A percentile compares a stretch with the other conserved stretches of the same genome.
phyloP scores from a whole-genome alignment of 2,329 filamentous ascomycete genomes.

The Colletotrichum siamense region DNA sequence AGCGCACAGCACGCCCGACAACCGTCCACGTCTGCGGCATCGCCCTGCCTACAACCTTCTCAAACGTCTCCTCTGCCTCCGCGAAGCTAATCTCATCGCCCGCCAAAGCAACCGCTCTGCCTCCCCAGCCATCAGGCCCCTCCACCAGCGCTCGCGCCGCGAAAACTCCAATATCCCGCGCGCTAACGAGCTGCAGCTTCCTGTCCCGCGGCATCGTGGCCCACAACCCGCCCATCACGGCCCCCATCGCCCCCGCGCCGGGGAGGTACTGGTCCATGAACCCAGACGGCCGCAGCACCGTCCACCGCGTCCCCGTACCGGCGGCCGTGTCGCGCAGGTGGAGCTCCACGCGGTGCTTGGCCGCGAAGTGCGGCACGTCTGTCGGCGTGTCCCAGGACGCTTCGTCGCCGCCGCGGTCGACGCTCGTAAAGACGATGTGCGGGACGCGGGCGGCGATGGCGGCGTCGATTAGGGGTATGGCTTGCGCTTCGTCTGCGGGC shows the following conservation, averaged over 20 bases:
- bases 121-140: slow-evolving; percentile 12
- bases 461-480: slow-evolving; percentile 27
- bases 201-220: slow-evolving; percentile 26
- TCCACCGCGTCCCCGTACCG: slow-evolving; percentile 22
- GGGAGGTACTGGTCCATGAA: slow-evolving; percentile 33
- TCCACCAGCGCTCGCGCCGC: slow-evolving; percentile 4
- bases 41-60: neutral
- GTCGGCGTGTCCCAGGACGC: slow-evolving; percentile 24
- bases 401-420: slow-evolving; percentile 27
- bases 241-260: slow-evolving; percentile 22
- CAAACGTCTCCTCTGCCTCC: slow-evolving; percentile 6
- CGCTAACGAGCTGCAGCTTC: slow-evolving; percentile 31
- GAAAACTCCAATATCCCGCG: slow-evolving; percentile 27
- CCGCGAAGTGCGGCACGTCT: slow-evolving; percentile 25
- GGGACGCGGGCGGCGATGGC: slow-evolving; percentile 19
- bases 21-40: slow-evolving; percentile 3
- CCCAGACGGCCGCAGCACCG: slow-evolving; percentile 28
- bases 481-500: slow-evolving; percentile 28
- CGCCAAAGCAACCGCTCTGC: slow-evolving; percentile 12
- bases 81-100: slow-evolving; percentile 18
- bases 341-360: slow-evolving; percentile 23
- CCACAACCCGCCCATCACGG: slow-evolving; percentile 29
- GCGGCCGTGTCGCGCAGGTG: slow-evolving; percentile 7
- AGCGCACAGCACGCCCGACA: slow-evolving; percentile 5
- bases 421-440: slow-evolving; percentile 34